These are phyloP conservation scores for Angomonas deanei DNA, from an alignment of 208 protist species.

Conservation along the genomic window DNA sequence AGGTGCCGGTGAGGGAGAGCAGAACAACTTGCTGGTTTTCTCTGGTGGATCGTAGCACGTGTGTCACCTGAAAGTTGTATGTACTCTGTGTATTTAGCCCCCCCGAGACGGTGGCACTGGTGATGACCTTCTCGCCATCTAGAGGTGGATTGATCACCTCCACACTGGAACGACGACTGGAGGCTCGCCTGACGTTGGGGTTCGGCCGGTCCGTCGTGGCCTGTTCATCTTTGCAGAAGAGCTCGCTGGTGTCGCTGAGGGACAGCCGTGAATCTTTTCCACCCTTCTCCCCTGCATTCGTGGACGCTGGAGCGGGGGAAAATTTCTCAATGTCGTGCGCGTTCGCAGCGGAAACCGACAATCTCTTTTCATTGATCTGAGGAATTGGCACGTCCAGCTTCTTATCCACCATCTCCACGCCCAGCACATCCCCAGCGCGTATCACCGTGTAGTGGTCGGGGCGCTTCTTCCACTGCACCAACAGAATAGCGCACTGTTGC, in stretches of 20 bases:
- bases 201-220: not conserved
- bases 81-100: not conserved
- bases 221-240: not conserved
- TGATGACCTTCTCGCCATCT: not conserved
- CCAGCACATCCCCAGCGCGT: conserved; percentile 20
- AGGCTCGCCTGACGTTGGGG: not conserved
- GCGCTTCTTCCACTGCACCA: conserved; percentile 2
- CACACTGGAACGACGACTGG: not conserved
- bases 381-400: not conserved
- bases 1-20: not conserved
- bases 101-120: not conserved
- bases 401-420: not conserved
- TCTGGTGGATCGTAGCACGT: conserved; percentile 8
- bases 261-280: no score
- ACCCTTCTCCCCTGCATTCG: not conserved
- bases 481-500: not conserved
- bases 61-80: not conserved
- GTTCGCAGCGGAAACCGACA: not conserved
- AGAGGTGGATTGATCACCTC: not conserved
- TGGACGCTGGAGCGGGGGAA: not conserved
- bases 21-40: conserved; percentile 10
- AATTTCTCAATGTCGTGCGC: not conserved
- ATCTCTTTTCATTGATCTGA: not conserved
- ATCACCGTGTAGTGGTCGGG: conserved; percentile 3
- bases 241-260: not conserved